Evolutionary conservation across 106 monocot genomes (phyloP).

Genomic region (Platanthera guangdongensis): DNA sequence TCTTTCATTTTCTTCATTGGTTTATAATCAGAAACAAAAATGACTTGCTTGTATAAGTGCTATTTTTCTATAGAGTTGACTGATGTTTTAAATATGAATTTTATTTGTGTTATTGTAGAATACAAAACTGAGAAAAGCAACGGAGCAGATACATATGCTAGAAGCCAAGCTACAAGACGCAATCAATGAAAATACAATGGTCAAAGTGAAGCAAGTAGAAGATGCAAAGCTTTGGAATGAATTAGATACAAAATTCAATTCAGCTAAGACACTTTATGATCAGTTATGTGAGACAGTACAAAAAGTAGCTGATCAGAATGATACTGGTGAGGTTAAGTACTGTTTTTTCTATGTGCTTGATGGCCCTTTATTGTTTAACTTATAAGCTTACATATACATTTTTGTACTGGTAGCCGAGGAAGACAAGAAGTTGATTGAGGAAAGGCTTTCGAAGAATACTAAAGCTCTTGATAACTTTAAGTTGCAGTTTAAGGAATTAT

Average conservation of each 20-base stretch:
- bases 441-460: slow-evolving; percentile 46
- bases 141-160: slow-evolving; percentile 73
- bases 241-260: slow-evolving; percentile 78
- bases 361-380: not conserved
- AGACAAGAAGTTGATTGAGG: slow-evolving; percentile 73
- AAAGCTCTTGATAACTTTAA: slow-evolving; percentile 64
- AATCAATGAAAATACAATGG: slow-evolving; percentile 82
- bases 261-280: slow-evolving; percentile 76
- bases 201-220: slow-evolving; percentile 78
- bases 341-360: not conserved
- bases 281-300: slow-evolving; percentile 80
- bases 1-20: not conserved
- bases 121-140: slow-evolving; percentile 65
- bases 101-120: slow-evolving; percentile 35
- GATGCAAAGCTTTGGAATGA: slow-evolving; percentile 84
- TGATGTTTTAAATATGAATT: slow-evolving; percentile 1
- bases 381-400: not conserved
- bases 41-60: not conserved
- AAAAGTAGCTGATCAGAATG: slow-evolving; percentile 53
- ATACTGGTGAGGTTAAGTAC: slow-evolving; percentile 30
- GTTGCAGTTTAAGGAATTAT: slow-evolving; percentile 35
- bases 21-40: not conserved
- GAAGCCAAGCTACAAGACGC: slow-evolving; percentile 71
- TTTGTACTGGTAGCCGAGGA: slow-evolving; percentile 52
- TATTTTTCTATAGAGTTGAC: not conserved